Base-by-base conservation (phyloP, 352 stramenopile species). In the Chrysophaeum taylorii region DNA sequence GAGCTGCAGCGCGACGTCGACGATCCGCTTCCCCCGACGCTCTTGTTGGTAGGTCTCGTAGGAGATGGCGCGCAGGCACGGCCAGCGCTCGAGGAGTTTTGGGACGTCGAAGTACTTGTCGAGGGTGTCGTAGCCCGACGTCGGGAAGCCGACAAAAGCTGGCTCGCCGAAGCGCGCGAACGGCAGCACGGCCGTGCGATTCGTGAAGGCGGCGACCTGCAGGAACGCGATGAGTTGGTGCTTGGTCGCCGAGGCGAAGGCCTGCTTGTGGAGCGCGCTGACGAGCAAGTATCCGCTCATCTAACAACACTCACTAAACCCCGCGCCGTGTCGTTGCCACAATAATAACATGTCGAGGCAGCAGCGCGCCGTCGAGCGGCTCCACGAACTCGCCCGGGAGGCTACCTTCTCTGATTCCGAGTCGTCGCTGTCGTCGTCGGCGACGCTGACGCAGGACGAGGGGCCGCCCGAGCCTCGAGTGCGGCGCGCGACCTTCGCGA, bases 211-310 rank as follows among this genome's bases (percentile, higher is more conserved):
- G 27, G 52, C 52, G 25, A 63, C 52, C 29, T 63, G 52, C 7
- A 63, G 35, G 38, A 70, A 73, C 7, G 33, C 68, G 5, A 67
- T 36, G 4, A 69, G 52, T 27, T 60, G 52, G 67, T 42, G 41
- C 27, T 67, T 43, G 18, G 39, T 45, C 48, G 41, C 33, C 67
- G 38, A 63, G n/a, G 33, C 60, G 23, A 52, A 41, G 31, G 52
- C 43, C 52, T 72, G 42, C 60, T 68, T 68, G 41, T 53, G 52
- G 25, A 63, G 27, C 27, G 52, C 52, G 52, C 27, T 39, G 25
- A 39, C 52, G 7, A 63, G n/a, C 9, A 63, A 31, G 33, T 63
- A 63, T 5, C 52, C 52, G n/a, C n/a, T n/a, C n/a, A n/a, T n/a
- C n/a, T n/a, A n/a, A n/a, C n/a, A n/a, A n/a, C n/a, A n/a, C n/a